Evolutionary conservation across 108 stramenopile genomes (phyloP), one percentile per base, ranked within the genome.

Genomic region (Fistulifera solaris): DNA sequence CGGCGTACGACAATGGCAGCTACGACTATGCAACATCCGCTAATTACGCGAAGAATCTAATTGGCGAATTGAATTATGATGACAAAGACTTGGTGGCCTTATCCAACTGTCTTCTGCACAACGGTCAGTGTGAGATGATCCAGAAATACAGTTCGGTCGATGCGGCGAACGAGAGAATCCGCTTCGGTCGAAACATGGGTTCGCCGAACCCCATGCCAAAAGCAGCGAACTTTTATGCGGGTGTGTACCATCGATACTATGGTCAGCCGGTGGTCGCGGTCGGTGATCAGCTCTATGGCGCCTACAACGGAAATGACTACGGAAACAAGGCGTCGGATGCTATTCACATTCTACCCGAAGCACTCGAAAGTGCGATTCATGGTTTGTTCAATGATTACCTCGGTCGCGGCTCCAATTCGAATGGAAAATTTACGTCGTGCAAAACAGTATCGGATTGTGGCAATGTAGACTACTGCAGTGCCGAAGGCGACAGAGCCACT

Each of bases 221-320:
- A 35, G 31, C 31, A 35, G 3, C 31, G 3, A 85, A 76, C 58
- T 91, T 83, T 61, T 91, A 87, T 55, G 71, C 72, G 0, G 71
- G 82, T 41, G 79, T 91, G 22, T 85, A 82, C 56, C 62, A 76
- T 57, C 24, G 27, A 7, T 48, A 59, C 8, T 74, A 85, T 45
- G 89, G 85, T n/a, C 89, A 91, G 54, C 83, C 80, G 2, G 80
- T 82, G 47, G 83, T 83, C 7, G 63, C 62, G n/a, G 80, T 83
- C 1, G 77, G 82, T 44, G 67, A 67, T 38, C 58, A 72, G n/a
- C 49, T 55, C 38, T 91, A 85, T 54, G 89, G 89, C 15, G 65
- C 75, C 22, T 83, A 87, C 53, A 56, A 62, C 16, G 85, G 75
- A 1, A 72, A 74, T 1, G 63, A 76, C 44, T 90, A 86, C 47